Evolutionary conservation across 192 early-diverging fungal species (phyloP).

Genomic region (Coemansia sp.): DNA sequence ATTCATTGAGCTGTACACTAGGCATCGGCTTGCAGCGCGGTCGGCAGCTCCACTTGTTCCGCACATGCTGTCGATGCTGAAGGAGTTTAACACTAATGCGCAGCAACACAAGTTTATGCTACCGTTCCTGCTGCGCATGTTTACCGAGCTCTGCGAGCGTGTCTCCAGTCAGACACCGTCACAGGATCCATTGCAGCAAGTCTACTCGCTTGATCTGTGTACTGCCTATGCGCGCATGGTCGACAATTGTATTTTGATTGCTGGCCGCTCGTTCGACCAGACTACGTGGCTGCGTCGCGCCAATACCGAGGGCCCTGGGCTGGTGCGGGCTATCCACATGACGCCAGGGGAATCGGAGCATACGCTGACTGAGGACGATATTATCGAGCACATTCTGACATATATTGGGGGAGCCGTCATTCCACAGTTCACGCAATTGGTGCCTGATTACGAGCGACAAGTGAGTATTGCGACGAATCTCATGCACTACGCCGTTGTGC

Average conservation of each 20-base stretch:
- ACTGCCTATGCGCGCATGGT: slow-evolving; percentile 46
- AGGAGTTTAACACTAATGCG: slow-evolving; percentile 27
- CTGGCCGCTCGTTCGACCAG: slow-evolving; percentile 74
- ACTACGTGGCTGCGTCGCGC: slow-evolving; percentile 31
- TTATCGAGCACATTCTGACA: slow-evolving; percentile 61
- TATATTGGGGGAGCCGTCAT: slow-evolving; percentile 53
- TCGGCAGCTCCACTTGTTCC: slow-evolving; percentile 24
- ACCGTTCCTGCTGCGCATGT: slow-evolving; percentile 48
- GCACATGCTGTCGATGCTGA: slow-evolving; percentile 31
- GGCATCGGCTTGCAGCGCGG: slow-evolving; percentile 27
- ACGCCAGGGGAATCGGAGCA: slow-evolving; percentile 21
- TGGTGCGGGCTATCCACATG: slow-evolving; percentile 12
- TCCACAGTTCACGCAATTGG: slow-evolving; percentile 63
- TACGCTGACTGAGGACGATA: slow-evolving; percentile 62
- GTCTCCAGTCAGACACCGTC: slow-evolving; percentile 22
- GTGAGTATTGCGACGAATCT: slow-evolving; percentile 63
- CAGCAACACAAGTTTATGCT: slow-evolving; percentile 28
- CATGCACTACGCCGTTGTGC: slow-evolving; percentile 80
- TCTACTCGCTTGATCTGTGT: slow-evolving; percentile 29
- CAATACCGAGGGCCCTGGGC: slow-evolving; percentile 3
- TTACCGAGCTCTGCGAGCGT: slow-evolving; percentile 43
- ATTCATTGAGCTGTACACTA: slow-evolving; percentile 38
- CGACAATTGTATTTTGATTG: slow-evolving; percentile 74
- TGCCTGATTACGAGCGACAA: slow-evolving; percentile 74
- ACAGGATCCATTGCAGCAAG: slow-evolving; percentile 4